Conservation (phyloP, 202 grass and related monocot genomes). For the Carex sylvatica region DNA sequence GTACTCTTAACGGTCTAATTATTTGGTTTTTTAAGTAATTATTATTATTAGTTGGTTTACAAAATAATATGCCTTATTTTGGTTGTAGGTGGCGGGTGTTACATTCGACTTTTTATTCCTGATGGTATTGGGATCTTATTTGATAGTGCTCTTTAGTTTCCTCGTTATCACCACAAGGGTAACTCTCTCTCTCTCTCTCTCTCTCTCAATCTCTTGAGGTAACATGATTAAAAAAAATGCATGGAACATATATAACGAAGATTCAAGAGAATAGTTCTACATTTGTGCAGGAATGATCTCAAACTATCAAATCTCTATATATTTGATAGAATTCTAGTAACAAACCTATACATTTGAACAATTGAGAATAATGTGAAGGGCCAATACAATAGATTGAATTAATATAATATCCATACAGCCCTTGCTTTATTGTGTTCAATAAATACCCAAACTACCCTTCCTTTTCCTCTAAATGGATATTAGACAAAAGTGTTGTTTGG, state of each 20-base stretch:
- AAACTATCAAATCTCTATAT: background rate
- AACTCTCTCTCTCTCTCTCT: constrained; percentile 13
- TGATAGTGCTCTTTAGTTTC: constrained; percentile 90
- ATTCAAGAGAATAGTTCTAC: background rate
- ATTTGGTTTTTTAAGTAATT: constrained; percentile 11
- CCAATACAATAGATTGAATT: background rate
- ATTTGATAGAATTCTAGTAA: background rate
- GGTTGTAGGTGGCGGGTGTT: constrained; percentile 86
- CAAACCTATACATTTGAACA: background rate
- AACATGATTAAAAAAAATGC: background rate
- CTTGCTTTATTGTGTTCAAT: background rate
- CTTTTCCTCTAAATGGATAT: background rate
- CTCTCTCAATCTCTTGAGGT: background rate
- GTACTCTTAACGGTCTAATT: constrained; percentile 14
- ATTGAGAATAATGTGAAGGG: background rate
- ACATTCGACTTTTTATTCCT: constrained; percentile 87
- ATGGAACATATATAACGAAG: background rate
- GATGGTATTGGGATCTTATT: constrained; percentile 74
- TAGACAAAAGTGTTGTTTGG: background rate
- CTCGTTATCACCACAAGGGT: constrained; percentile 95
- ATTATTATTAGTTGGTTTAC: background rate
- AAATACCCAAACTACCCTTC: background rate
- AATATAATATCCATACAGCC: background rate
- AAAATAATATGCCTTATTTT: constrained; percentile 16
- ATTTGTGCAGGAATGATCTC: background rate